Evolutionary conservation across 129 eudicot species (phyloP).

Genomic region (Escallonia rubra): DNA sequence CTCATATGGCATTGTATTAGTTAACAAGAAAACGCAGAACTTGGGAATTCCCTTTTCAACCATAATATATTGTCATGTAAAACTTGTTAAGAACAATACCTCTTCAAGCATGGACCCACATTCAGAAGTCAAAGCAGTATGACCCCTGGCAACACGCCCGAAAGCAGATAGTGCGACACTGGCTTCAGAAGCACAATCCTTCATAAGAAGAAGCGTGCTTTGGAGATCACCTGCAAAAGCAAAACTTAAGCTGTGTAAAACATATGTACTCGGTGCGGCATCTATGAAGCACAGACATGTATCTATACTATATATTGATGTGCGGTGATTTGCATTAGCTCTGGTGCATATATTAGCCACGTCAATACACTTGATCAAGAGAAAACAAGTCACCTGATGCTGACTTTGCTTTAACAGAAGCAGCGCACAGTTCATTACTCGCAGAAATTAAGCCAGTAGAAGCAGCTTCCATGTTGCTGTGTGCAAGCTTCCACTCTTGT

Average conservation of each 20-base stretch:
- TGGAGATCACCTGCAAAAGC: conserved; percentile 71
- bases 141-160: conserved; percentile 67
- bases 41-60: background rate
- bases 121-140: conserved; percentile 92
- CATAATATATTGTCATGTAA: background rate
- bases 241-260: conserved; percentile 14
- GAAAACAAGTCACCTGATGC: conserved; percentile 56
- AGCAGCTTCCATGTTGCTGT: conserved; percentile 82
- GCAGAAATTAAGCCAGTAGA: conserved; percentile 70
- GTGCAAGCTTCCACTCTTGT: conserved; percentile 88
- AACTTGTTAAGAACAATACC: conserved; percentile 31
- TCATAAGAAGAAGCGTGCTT: conserved; percentile 85
- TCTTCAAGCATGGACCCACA: conserved; percentile 99
- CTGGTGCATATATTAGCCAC: background rate
- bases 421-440: conserved; percentile 67
- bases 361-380: background rate
- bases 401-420: conserved; percentile 76
- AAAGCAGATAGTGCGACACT: conserved; percentile 77
- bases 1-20: background rate
- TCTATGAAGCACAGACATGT: background rate
- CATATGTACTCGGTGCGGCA: background rate
- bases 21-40: background rate
- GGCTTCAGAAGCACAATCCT: conserved; percentile 85
- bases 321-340: background rate
- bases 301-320: background rate